phyloP scores from a whole-genome alignment of 2,329 filamentous ascomycete species.

The Xylariaceae sp. region DNA sequence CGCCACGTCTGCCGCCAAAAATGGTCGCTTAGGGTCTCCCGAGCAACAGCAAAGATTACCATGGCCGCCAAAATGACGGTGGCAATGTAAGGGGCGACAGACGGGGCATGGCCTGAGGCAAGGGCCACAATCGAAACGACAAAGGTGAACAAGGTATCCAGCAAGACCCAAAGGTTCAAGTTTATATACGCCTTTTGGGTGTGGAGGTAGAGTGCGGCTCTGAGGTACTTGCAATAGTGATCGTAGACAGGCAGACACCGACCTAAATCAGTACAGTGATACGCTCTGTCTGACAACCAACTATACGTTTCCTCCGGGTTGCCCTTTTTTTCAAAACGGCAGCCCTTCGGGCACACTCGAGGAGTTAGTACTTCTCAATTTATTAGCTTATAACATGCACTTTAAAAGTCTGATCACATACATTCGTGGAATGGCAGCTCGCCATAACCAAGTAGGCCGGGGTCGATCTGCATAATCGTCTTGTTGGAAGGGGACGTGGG shows the following conservation, averaged over 20 bases:
- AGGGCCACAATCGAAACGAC: not conserved
- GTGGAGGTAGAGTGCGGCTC: not conserved
- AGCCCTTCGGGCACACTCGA: too few relatives aligned
- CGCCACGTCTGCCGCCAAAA: not conserved
- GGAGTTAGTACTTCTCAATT: too few relatives aligned
- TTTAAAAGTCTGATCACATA: too few relatives aligned
- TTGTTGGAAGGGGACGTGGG: not conserved
- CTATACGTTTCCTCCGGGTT: not conserved
- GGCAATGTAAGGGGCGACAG: not conserved
- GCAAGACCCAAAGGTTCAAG: not conserved
- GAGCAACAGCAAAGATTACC: not conserved
- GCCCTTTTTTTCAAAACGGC: too few relatives aligned
- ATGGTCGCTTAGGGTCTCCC: not conserved
- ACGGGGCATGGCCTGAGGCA: not conserved
- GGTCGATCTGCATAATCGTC: not conserved
- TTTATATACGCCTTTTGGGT: not conserved
- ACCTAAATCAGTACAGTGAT: not conserved
- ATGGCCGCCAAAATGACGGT: not conserved
- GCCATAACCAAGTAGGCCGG: not conserved
- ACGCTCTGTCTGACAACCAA: not conserved
- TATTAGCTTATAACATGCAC: too few relatives aligned
- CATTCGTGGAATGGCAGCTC: not conserved
- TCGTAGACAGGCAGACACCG: slow-evolving; percentile 1
- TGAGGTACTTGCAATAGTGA: not conserved
- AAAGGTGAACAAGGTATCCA: not conserved